Conservation (phyloP, 345 rosid genomes). For the Corchorus olitorius region DNA sequence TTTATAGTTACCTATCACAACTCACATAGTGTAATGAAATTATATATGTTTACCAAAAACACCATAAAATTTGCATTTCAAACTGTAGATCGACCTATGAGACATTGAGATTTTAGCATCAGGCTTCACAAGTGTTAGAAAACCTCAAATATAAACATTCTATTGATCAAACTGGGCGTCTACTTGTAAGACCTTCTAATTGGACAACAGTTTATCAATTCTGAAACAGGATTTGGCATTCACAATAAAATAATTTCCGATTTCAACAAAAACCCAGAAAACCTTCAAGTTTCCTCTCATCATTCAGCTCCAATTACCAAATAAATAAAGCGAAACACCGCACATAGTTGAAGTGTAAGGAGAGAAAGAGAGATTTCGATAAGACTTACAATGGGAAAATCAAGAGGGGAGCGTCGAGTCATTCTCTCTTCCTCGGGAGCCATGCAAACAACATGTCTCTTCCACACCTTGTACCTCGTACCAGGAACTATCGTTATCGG, state of each 20-base stretch:
- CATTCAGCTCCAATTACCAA: too few species aligned
- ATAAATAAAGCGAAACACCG: background rate
- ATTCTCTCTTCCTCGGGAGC: conserved; percentile 74
- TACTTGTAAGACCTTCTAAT: background rate
- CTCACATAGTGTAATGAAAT: background rate
- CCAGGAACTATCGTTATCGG: background rate
- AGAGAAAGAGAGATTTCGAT: background rate
- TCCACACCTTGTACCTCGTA: background rate
- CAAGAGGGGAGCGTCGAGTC: conserved; percentile 65
- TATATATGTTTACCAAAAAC: background rate
- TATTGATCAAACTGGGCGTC: background rate
- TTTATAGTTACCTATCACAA: background rate
- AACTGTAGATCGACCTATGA: background rate
- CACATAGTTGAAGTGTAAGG: background rate
- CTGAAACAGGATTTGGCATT: background rate
- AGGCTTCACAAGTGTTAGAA: background rate
- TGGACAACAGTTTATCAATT: background rate
- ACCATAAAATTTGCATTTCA: background rate
- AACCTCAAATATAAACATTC: background rate
- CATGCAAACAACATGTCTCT: conserved; percentile 51
- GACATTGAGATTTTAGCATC: background rate
- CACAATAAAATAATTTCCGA: too few species aligned
- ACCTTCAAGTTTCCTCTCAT: background rate
- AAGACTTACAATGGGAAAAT: conserved; percentile 58
- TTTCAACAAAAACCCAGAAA: background rate